phyloP scores from a whole-genome alignment of 225 moss, liverwort and hornwort species.

The Bryum argenteum region DNA sequence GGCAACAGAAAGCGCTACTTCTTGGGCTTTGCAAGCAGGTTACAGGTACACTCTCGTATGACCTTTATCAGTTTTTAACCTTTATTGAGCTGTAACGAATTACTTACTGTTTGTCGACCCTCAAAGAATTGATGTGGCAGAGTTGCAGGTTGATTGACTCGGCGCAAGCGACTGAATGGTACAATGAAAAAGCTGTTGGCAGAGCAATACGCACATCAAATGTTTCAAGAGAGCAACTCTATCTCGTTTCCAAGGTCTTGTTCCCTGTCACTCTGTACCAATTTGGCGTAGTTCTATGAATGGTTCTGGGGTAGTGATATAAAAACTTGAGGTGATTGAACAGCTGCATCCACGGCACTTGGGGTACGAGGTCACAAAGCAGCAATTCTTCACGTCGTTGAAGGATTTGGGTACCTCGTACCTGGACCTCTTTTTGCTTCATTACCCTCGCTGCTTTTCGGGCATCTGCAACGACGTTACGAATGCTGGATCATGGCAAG shows the following conservation, averaged over 20 bases:
- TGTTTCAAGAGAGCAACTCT: slow-evolving; percentile 39
- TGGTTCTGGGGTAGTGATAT: background rate
- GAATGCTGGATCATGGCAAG: slow-evolving; percentile 43
- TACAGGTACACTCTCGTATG: slow-evolving; percentile 45
- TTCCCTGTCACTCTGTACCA: slow-evolving; percentile 3
- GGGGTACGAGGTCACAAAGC: slow-evolving; percentile 49
- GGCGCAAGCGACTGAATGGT: slow-evolving; percentile 59
- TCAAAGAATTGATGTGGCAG: slow-evolving; percentile 20
- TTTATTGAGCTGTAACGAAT: no score
- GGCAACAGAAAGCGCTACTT: slow-evolving; percentile 39
- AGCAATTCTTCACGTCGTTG: slow-evolving; percentile 42
- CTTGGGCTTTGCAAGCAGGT: slow-evolving; percentile 56
- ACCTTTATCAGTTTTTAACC: background rate
- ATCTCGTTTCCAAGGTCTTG: slow-evolving; percentile 52
- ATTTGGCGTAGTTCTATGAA: background rate
- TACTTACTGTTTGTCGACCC: background rate
- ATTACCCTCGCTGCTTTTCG: slow-evolving; percentile 50
- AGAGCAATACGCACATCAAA: slow-evolving; percentile 40
- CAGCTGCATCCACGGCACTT: slow-evolving; percentile 63
- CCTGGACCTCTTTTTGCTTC: slow-evolving; percentile 54
- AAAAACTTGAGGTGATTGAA: slow-evolving; percentile 18
- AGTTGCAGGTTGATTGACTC: slow-evolving; percentile 49
- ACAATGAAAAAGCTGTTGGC: slow-evolving; percentile 49
- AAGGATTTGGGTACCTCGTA: slow-evolving; percentile 43
- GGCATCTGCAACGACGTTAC: slow-evolving; percentile 37